phyloP scores from a whole-genome alignment of 2,329 filamentous ascomycete species.

The Canariomyces notabilis region DNA sequence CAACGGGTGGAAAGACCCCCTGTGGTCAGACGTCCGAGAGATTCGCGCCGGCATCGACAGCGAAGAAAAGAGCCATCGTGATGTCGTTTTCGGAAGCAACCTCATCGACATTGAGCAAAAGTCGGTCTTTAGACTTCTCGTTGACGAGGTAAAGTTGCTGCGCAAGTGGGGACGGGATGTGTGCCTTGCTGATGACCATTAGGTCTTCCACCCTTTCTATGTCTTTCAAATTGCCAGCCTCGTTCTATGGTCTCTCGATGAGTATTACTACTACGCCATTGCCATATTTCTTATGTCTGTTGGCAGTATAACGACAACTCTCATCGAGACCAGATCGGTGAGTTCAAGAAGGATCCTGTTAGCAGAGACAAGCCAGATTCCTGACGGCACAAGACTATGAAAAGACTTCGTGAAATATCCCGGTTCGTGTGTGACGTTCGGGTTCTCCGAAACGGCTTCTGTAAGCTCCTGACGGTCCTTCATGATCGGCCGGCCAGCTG shows the following conservation, averaged over 20 bases:
- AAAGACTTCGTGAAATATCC: conserved; percentile 82
- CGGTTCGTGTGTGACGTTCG: conserved; percentile 92
- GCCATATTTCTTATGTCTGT: conserved; percentile 95
- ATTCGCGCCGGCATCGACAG: conserved; percentile 78
- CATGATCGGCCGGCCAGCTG: background rate
- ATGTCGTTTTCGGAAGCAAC: conserved; percentile 84
- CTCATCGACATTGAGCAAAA: conserved; percentile 92
- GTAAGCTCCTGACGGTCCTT: conserved; percentile 44
- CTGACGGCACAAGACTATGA: conserved; percentile 63
- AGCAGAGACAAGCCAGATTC: background rate
- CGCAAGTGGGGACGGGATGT: conserved; percentile 1
- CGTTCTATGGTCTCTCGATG: conserved; percentile 87
- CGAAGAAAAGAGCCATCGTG: conserved; percentile 78
- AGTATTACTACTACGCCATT: conserved; percentile 95
- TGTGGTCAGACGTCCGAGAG: conserved; percentile 72
- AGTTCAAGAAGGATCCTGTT: conserved; percentile 29
- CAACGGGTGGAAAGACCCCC: conserved; percentile 89
- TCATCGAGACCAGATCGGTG: conserved; percentile 82
- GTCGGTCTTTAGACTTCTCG: conserved; percentile 70
- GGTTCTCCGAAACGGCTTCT: conserved; percentile 91
- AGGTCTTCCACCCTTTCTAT: conserved; percentile 96
- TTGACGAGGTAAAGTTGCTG: conserved; percentile 65
- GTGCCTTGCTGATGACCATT: conserved; percentile 20
- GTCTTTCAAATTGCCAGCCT: conserved; percentile 96
- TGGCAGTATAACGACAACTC: conserved; percentile 82